Evolutionary conservation across 805 yeast genomes (phyloP).

Genomic region (Wickerhamomyces silvicola): DNA sequence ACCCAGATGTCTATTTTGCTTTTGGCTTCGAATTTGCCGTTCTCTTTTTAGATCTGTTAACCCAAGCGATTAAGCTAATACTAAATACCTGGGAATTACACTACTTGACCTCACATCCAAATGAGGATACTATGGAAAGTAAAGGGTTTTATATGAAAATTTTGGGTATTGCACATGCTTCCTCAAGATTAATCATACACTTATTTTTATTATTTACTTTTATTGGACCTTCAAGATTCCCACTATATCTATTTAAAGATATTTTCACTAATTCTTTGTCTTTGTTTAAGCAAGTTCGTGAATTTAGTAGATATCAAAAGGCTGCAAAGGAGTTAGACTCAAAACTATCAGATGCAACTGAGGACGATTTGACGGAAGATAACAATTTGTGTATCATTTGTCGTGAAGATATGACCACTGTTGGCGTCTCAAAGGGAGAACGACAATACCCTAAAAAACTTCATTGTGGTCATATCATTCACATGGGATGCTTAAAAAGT

Average conservation of each 20-base stretch:
- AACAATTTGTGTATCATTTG: constrained; percentile 79
- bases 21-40: constrained; percentile 76
- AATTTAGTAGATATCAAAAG: constrained; percentile 33
- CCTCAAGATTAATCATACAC: constrained; percentile 40
- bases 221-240: constrained; percentile 37
- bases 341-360: constrained; percentile 56
- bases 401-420: constrained; percentile 75
- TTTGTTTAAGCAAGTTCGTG: constrained; percentile 29
- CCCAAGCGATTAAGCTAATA: constrained; percentile 37
- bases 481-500: constrained; percentile 80
- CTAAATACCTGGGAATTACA: constrained; percentile 52
- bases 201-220: constrained; percentile 41
- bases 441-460: constrained; percentile 67
- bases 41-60: constrained; percentile 46
- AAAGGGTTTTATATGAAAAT: constrained; percentile 54
- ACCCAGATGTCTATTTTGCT: constrained; percentile 52
- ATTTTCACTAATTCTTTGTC: constrained; percentile 30
- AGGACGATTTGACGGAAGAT: constrained; percentile 49
- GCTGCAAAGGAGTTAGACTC: constrained; percentile 57
- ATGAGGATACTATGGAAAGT: constrained; percentile 69
- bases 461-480: constrained; percentile 82
- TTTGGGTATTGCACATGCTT: constrained; percentile 46
- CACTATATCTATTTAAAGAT: constrained; percentile 45
- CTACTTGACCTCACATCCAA: constrained; percentile 38
- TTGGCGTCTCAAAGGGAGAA: constrained; percentile 27